Conservation (phyloP, 2,329 filamentous ascomycete species). For the Penicillium sp. region DNA sequence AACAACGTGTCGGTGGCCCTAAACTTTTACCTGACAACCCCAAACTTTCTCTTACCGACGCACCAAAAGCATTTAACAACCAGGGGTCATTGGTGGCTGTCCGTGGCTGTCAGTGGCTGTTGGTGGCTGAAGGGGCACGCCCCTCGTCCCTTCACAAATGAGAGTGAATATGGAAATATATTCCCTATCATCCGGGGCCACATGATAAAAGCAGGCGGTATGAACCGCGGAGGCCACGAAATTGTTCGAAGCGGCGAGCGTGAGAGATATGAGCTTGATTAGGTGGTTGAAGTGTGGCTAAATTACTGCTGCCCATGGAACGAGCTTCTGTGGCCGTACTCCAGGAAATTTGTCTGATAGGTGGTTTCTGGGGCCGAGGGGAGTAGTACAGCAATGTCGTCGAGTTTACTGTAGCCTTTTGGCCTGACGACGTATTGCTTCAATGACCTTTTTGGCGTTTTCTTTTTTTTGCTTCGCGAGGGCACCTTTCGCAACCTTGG, state of each 20-base stretch:
- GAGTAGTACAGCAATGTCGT: neutral
- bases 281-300: neutral
- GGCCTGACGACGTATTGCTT: no score
- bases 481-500: neutral
- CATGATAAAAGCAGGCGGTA: conserved; percentile 11
- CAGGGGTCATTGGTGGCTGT: conserved; percentile 6
- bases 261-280: neutral
- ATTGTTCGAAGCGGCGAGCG: neutral
- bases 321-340: conserved; percentile 21
- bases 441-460: neutral
- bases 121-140: neutral
- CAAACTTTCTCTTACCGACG: neutral
- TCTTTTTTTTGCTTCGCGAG: neutral
- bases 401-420: no score
- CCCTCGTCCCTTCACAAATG: conserved; percentile 8
- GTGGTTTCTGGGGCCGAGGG: conserved; percentile 15
- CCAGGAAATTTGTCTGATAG: conserved; percentile 14
- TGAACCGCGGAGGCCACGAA: conserved; percentile 20
- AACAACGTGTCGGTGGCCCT: neutral
- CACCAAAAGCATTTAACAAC: neutral
- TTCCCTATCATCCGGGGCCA: conserved; percentile 3
- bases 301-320: conserved; percentile 6
- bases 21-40: neutral
- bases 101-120: neutral
- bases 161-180: conserved; percentile 3